phyloP scores from a whole-genome alignment of 768 basidiomycete genomes.

The button mushroom (Agaricus bisporus) region DNA sequence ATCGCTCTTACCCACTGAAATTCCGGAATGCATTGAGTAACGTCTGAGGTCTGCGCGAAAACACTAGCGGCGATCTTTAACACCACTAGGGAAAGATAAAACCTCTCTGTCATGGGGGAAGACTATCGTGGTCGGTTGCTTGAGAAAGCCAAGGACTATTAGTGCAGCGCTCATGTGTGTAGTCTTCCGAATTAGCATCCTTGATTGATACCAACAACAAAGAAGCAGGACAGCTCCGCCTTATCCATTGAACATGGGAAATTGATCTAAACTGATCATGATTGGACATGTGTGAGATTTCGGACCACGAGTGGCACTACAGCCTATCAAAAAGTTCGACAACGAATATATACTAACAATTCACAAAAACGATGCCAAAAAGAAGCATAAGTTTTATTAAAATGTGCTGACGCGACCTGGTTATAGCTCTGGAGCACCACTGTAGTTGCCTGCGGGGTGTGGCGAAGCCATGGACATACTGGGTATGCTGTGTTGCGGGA shows the following conservation, averaged over 20 bases:
- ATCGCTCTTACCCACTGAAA: conserved; percentile 30
- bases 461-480: not conserved
- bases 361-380: not conserved
- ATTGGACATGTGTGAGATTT: no score
- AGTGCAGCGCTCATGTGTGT: no score
- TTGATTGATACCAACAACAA: not conserved
- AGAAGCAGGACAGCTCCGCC: no score
- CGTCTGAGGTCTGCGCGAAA: conserved; percentile 29
- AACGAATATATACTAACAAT: not conserved
- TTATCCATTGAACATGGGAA: no score
- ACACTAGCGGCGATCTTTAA: conserved; percentile 14
- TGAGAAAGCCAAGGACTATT: no score
- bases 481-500: conserved; percentile 4
- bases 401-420: not conserved
- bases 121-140: no score
- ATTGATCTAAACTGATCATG: no score
- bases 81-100: conserved; percentile 13
- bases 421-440: conserved; percentile 27
- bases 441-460: conserved; percentile 18
- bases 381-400: not conserved
- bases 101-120: not conserved
- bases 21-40: conserved; percentile 26
- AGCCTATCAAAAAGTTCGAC: no score
- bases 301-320: no score
- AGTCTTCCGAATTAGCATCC: not conserved